Conservation (phyloP, 1,284 basidiomycete genomes). For the Cutaneotrichosporon daszewskae region DNA sequence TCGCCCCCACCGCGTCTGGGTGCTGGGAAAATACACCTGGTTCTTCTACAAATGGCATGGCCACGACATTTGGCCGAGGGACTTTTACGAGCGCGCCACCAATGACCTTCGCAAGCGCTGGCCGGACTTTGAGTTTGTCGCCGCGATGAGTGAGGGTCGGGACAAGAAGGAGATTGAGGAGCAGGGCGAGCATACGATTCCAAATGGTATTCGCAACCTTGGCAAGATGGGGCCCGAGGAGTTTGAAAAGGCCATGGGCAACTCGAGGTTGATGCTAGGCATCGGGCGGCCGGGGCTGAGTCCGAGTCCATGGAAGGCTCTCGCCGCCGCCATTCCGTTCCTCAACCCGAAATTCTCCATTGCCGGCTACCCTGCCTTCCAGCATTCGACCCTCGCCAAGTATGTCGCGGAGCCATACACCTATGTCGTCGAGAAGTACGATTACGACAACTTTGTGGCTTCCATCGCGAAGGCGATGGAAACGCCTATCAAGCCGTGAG, state of each 20-base stretch:
- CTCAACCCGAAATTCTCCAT: constrained; percentile 4
- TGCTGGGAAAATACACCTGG: constrained; percentile 18
- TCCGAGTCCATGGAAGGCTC: constrained; percentile 19
- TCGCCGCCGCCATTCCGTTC: constrained; percentile 3
- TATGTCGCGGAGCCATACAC: background rate
- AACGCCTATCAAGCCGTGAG: constrained; percentile 13
- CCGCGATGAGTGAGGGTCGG: constrained; percentile 11
- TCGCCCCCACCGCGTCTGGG: constrained; percentile 18
- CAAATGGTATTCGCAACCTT: constrained; percentile 15
- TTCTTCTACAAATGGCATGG: constrained; percentile 17
- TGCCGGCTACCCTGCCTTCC: background rate
- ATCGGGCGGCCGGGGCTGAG: constrained; percentile 18
- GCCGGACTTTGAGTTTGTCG: constrained; percentile 24
- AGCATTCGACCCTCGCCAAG: background rate
- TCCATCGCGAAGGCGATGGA: constrained; percentile 16
- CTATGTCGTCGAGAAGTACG: constrained; percentile 17
- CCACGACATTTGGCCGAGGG: background rate
- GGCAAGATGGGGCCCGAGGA: constrained; percentile 12
- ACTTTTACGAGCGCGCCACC: constrained; percentile 7
- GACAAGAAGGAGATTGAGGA: background rate
- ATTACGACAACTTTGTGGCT: constrained; percentile 18
- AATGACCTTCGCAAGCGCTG: constrained; percentile 15
- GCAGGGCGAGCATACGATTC: constrained; percentile 5
- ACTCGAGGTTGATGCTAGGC: constrained; percentile 19
- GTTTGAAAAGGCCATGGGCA: constrained; percentile 11